A percentile compares a stretch with the other conserved stretches of the same genome.
These are phyloP conservation scores for Eutrema japonicum DNA, from an alignment of 345 rosid genomes.

Conservation along the genomic window DNA sequence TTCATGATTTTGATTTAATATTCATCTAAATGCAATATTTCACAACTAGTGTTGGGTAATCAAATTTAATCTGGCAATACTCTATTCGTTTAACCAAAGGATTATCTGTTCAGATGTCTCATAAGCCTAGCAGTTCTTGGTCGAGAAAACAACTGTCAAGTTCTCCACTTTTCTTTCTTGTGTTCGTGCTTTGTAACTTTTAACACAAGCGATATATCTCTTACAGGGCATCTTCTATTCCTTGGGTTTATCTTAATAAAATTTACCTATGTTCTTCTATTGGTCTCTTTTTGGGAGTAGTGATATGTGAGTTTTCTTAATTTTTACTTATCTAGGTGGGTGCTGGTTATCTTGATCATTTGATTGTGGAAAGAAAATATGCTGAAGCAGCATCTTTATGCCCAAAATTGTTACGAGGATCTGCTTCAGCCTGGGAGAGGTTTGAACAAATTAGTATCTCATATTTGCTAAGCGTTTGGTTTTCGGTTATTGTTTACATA, in stretches of 20 bases:
- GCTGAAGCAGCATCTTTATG: conserved; percentile 98
- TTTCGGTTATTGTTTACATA: conserved; percentile 35
- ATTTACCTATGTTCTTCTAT: conserved; percentile 1
- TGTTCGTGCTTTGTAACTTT: neutral
- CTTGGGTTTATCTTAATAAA: neutral
- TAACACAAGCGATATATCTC: neutral
- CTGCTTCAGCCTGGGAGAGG: conserved; percentile 99
- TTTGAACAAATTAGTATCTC: conserved; percentile 41
- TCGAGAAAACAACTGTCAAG: conserved; percentile 5
- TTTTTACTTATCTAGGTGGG: conserved; percentile 72
- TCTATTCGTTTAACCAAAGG: neutral
- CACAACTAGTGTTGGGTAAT: neutral
- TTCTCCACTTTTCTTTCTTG: conserved; percentile 7
- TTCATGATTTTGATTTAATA: neutral
- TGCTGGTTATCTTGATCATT: conserved; percentile 96
- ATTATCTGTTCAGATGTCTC: conserved; percentile 15
- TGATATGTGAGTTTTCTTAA: conserved; percentile 5
- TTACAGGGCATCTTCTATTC: neutral
- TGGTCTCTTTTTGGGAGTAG: conserved; percentile 2
- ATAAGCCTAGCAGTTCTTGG: conserved; percentile 21
- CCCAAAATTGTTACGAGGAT: conserved; percentile 90
- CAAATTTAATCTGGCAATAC: neutral
- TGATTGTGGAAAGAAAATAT: conserved; percentile 96
- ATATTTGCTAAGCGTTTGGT: conserved; percentile 22
- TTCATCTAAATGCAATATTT: neutral